phyloP scores from a whole-genome alignment of 2,329 filamentous ascomycete species.

The Colletotrichum agaves region DNA sequence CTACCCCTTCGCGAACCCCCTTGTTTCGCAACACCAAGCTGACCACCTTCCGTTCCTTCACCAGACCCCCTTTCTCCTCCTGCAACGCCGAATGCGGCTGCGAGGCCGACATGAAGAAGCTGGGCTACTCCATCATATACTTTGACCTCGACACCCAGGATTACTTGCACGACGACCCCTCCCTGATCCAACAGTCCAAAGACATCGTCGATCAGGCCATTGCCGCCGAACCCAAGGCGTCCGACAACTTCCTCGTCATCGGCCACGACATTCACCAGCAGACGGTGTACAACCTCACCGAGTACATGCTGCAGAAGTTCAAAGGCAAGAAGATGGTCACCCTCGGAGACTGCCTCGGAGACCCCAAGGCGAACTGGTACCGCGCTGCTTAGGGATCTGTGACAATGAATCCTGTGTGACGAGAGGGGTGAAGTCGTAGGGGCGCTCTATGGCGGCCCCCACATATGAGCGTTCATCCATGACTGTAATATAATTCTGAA shows the following conservation, averaged over 20 bases:
- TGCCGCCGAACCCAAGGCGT: conserved; percentile 42
- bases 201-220: conserved; percentile 49
- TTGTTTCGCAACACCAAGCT: neutral
- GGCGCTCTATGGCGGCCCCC: too few species aligned
- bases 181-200: conserved; percentile 48
- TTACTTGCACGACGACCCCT: conserved; percentile 46
- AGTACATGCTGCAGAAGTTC: conserved; percentile 50
- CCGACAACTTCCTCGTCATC: conserved; percentile 40
- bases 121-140: conserved; percentile 51
- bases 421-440: neutral
- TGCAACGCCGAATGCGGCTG: conserved; percentile 44
- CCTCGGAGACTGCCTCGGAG: conserved; percentile 61
- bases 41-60: neutral
- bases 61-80: conserved; percentile 54
- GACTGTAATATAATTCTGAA: too few species aligned
- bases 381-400: conserved; percentile 40
- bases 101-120: conserved; percentile 39
- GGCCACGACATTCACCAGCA: conserved; percentile 56
- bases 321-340: conserved; percentile 55
- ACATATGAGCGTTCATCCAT: too few species aligned
- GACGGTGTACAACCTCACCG: conserved; percentile 52
- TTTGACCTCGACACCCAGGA: conserved; percentile 52
- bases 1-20: neutral
- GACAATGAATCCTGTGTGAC: neutral
- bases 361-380: conserved; percentile 60